Conservation (phyloP, 2,329 filamentous ascomycete species). For the Dactylonectria estremocensis region DNA sequence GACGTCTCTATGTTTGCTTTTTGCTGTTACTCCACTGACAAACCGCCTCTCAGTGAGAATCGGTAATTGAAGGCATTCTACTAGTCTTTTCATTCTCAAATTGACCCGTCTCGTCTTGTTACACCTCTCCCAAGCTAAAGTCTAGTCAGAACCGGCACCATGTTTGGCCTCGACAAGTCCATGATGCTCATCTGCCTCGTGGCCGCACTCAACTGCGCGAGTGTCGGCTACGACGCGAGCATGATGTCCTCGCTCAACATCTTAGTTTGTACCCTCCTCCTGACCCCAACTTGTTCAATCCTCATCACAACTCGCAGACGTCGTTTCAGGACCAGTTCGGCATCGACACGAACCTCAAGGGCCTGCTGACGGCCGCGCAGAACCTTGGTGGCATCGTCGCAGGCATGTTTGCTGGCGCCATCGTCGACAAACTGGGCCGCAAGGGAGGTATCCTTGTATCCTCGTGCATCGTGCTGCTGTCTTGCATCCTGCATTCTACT, state of each 20-base stretch:
- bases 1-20: neutral
- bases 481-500: slow-evolving; percentile 29
- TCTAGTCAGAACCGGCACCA: neutral
- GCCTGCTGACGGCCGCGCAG: slow-evolving; percentile 28
- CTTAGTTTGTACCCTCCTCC: slow-evolving; percentile 11
- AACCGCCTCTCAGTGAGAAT: neutral
- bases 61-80: neutral
- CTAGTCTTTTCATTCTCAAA: neutral
- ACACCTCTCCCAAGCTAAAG: neutral
- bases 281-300: neutral
- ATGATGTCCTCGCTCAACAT: slow-evolving; percentile 32
- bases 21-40: neutral
- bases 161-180: slow-evolving; percentile 15
- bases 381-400: slow-evolving; percentile 29
- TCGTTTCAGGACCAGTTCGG: slow-evolving; percentile 25
- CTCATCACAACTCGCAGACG: neutral
- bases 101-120: too few species aligned
- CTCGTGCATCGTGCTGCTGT: slow-evolving; percentile 23
- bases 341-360: slow-evolving; percentile 27
- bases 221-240: slow-evolving; percentile 26
- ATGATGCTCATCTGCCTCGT: slow-evolving; percentile 30
- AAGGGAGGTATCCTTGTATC: slow-evolving; percentile 29
- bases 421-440: slow-evolving; percentile 27
- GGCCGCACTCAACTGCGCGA: slow-evolving; percentile 30
- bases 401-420: slow-evolving; percentile 24